These are phyloP conservation scores for Colletotrichum lentis DNA, from an alignment of 2,329 filamentous ascomycete species.

Conservation along the genomic window DNA sequence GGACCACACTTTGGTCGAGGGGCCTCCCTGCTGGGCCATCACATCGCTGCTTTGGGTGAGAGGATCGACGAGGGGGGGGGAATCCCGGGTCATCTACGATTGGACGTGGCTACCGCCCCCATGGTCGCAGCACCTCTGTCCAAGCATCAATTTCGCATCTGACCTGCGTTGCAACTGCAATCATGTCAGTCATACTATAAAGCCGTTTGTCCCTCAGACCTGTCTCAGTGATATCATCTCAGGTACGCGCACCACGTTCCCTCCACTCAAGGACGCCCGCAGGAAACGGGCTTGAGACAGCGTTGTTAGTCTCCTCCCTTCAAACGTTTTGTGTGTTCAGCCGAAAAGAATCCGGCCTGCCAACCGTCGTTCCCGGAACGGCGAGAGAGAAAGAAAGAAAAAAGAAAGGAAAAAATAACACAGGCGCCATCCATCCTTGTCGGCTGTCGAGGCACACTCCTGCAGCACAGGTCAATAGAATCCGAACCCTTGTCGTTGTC, in stretches of 20 bases:
- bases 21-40: neutral
- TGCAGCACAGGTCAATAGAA: slow-evolving; percentile 28
- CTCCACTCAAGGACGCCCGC: neutral
- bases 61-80: neutral
- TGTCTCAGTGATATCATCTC: neutral
- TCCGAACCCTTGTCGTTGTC: slow-evolving; percentile 26
- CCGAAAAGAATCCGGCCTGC: no score
- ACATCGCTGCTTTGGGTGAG: neutral
- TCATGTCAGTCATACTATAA: neutral
- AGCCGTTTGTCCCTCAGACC: neutral
- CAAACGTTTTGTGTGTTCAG: slow-evolving; percentile 16
- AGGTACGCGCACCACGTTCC: neutral
- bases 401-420: no score
- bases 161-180: neutral
- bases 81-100: slow-evolving; percentile 8
- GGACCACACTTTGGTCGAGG: neutral
- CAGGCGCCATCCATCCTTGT: neutral
- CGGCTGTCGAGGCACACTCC: neutral
- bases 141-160: neutral
- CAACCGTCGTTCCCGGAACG: no score
- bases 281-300: slow-evolving; percentile 1
- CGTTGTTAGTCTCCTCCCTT: neutral
- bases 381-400: neutral
- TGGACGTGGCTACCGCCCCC: neutral
- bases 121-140: neutral